These are phyloP conservation scores for Trichoderma sp. DNA, from an alignment of 2,329 filamentous ascomycete species.

Conservation along the genomic window DNA sequence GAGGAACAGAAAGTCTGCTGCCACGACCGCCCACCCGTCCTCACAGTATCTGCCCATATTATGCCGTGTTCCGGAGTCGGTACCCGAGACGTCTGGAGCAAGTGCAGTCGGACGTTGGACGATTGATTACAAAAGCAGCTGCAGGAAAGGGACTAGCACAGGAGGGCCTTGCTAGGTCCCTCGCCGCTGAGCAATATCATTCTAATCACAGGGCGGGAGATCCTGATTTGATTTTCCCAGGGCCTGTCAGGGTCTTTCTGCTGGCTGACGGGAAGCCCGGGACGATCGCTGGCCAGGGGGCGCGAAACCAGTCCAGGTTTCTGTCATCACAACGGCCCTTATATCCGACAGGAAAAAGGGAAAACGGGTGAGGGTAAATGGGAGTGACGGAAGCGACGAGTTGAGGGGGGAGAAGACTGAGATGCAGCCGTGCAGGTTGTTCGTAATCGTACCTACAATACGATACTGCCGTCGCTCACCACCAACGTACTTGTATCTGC, in stretches of 20 bases:
- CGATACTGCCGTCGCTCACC: no score
- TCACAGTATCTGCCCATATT: no score
- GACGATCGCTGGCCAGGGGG: constrained; percentile 14
- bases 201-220: constrained; percentile 12
- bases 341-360: background rate
- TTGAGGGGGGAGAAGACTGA: no score
- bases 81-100: background rate
- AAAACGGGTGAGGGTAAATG: constrained; percentile 1
- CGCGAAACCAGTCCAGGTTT: constrained; percentile 1
- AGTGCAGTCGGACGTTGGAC: background rate
- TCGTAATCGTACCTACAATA: no score
- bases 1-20: background rate
- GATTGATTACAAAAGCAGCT: background rate
- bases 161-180: background rate
- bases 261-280: constrained; percentile 21
- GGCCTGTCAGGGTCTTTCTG: constrained; percentile 7
- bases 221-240: constrained; percentile 12
- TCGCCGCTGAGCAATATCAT: background rate
- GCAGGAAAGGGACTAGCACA: background rate
- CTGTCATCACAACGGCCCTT: background rate
- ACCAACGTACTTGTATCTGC: background rate
- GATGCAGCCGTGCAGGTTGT: background rate
- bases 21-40: background rate
- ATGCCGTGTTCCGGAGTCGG: no score
- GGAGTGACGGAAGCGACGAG: background rate